Evolutionary conservation across 768 basidiomycete species (phyloP), one percentile per base, ranked within the genome.

Genomic region (Pleurotus sapidus): DNA sequence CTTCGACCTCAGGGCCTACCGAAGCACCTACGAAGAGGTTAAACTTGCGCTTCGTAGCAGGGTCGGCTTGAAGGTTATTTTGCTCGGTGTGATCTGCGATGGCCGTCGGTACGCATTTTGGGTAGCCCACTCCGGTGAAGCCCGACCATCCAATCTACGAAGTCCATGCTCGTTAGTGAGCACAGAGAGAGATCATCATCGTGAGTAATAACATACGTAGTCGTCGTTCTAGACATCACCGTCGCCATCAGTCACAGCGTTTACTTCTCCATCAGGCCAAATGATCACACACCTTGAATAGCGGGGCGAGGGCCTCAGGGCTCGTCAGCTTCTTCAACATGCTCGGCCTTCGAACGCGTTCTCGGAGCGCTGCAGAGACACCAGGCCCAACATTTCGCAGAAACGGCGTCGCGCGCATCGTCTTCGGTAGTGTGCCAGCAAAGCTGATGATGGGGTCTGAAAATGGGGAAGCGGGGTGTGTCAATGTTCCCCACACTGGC

Each of bases 111-210:
- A 77, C 71, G 3, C 65, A 66, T 59, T 80, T 79, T 23, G 79
- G 79, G 60, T 80, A 80, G 12, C 79, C 79, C 8, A 80, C 79
- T 20, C 79, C 79, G 18, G 78, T 80, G 61, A 79, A 80, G 3
- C 78, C 79, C 39, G 77, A 78, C 75, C 77, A 80, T 34, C 78
- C 79, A 59, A 80, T 79, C 78, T 80, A 64, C 34, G 17, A 6
- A 23, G 15, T 9, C 5, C 46, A 38, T 38, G 51, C 27, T 4
- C 12, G 15, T 51, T 40, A 50, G 11, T 14, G 4, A 46, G n/a
- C 12, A 20, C 56, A 23, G 25, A 14, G n/a, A 23, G 25, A 14
- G n/a, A 48, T 37, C n/a, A 25, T 0, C n/a, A 49, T 30, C 40
- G 48, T 2, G 34, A n/a, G 45, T 49, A n/a, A 17, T 12, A 18